Evolutionary conservation across 2,329 filamentous ascomycete species (phyloP).

Genomic region (Talaromyces sp.): DNA sequence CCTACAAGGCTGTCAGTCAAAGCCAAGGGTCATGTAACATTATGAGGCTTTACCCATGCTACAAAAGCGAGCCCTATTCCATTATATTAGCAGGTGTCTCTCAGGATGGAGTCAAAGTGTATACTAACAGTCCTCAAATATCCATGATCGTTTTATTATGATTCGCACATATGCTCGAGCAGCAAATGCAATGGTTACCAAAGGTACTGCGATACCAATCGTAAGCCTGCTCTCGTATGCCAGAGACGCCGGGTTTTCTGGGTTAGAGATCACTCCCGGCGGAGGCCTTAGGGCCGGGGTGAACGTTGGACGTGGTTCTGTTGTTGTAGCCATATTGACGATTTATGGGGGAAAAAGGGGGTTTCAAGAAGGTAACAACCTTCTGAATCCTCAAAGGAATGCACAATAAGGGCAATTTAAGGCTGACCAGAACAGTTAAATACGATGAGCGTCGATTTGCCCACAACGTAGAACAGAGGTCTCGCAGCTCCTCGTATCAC

Average conservation of each 20-base stretch:
- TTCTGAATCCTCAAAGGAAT: background rate
- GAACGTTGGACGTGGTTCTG: background rate
- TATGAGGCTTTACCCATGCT: background rate
- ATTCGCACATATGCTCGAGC: background rate
- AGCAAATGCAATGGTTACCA: background rate
- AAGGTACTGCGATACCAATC: background rate
- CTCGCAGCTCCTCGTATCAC: background rate
- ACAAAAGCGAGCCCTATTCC: background rate
- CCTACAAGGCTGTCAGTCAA: background rate
- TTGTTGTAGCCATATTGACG: background rate
- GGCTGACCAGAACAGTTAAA: background rate
- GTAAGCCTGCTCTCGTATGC: background rate
- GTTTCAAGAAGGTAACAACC: background rate
- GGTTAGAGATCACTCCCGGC: constrained; percentile 1
- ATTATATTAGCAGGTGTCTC: background rate
- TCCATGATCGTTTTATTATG: constrained; percentile 4
- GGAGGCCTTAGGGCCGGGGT: constrained; percentile 1
- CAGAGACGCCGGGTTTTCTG: background rate
- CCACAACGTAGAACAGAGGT: background rate
- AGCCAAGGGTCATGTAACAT: background rate
- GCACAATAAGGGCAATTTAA: background rate
- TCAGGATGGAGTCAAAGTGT: background rate
- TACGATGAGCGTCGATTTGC: background rate
- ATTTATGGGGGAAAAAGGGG: background rate
- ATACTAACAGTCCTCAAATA: constrained; percentile 3